Base-by-base conservation (phyloP, 2,329 filamentous ascomycete species). In the Drechslerella dactyloides region DNA sequence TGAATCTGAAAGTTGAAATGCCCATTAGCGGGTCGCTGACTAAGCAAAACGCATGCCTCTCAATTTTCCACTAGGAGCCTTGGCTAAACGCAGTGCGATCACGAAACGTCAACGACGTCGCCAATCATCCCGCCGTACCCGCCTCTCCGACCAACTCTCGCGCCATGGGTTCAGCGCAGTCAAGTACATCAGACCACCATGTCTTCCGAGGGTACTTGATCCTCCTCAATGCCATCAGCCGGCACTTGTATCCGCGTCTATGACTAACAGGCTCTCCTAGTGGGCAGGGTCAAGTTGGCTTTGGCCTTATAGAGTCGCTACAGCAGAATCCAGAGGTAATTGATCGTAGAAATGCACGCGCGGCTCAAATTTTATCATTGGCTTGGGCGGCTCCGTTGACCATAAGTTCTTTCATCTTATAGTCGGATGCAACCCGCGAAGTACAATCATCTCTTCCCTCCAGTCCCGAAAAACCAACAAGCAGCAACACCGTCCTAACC, bases 261-360 rank as follows among this genome's bases (percentile, higher is more conserved):
- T 3, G 17, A 23, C 21, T n/a, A 5, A 4, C 3, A 15, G 19
- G 6, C 35, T 61, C 11, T 13, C 23, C 15, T 17, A 64, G 68
- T 48, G 68, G 68, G 19, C 54, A 64, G 1, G 68, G 60, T 24
- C 60, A 72, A 60, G 23, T 72, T 42, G 60, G 68, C n/a, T 61
- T 64, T 52, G 48, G 54, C 30, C 55, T 72, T 1, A 65, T 57
- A 35, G 48, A 72, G 33, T 72, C 68, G n/a, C 50, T 72, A 11
- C 60, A 72, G 21, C 60, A 72, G 61, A 72, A 58, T 19, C 54
- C 60, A 8, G 68, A 72, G 55, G 68, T 65, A 65, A 35, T 30
- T 13, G 6, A 40, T 4, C 15, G 13, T 35, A 30, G 1, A 19
- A 2, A 35, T 15, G 21, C 27, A 1, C n/a, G 23, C 23, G 35